Base-by-base conservation (phyloP, 805 yeast species). In the Wickerhamiella dianesei region DNA sequence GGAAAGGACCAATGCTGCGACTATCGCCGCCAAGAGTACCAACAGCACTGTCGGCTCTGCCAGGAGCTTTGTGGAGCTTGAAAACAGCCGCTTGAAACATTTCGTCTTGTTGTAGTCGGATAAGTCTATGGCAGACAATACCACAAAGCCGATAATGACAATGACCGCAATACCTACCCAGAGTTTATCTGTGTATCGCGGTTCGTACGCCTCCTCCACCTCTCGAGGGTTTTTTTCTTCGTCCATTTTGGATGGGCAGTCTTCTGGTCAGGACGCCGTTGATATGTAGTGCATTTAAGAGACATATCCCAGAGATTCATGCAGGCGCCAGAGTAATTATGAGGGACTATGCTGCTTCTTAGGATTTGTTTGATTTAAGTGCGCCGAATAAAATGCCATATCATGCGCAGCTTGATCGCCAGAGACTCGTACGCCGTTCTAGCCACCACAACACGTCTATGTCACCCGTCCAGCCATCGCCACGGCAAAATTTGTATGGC, bases 1-100 rank as follows among this genome's bases (percentile, higher is more conserved):
- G 0, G 94, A 74, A 22, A 82, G 63, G 2, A 75, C 74, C 25
- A 84, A 59, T 0, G 82, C 72, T 5, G 82, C 67, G 13, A 74
- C 76, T 45, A 79, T 71, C 14, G 78, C 74, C 59, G 77, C 75
- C 59, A 83, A 75, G 56, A 86, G 63, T 41, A 85, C 70, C 8
- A 82, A 74, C 4, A 94, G 80, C 59, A 94, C 75, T 64, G 81
- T 79, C 61, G 85, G 61, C 0, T 87, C 74, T 56, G 82, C 80
- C n/a, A 72, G 60, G 46, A 73, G 68, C 12, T 60, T 56, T 4
- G 72, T 59, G 32, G 55, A 44, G 42, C 52, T 50, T 4, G 55
- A 50, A 82, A 80, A 3, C 81, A 76, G 20, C 75, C 88, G 89
- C 49, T 75, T 75, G 47, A 66, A 67, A 13, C 74, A 64, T 55